Base-by-base conservation (phyloP, 805 yeast genomes). In the Cyberlindnera xylosilytica region DNA sequence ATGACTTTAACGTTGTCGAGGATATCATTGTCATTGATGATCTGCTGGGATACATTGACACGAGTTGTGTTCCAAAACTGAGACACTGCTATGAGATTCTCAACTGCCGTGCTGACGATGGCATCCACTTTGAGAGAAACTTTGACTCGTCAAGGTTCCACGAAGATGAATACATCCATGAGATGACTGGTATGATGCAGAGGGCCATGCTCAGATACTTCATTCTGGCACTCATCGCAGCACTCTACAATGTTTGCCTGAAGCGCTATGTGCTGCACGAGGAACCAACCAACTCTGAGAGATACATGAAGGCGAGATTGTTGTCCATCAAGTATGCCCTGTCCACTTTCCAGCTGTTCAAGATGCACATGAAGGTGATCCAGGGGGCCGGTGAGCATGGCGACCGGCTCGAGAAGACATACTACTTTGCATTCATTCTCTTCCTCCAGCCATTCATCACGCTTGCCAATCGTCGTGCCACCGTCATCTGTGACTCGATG, bases 1-100 rank as follows among this genome's bases (percentile, higher is more conserved):
- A 39, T 17, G 47, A 44, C 24, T 44, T 34, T 33, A 39, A 39
- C 34, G 20, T 44, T 31, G 39, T 39, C n/a, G 47, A 44, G n/a
- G 47, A 44, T 22, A 22, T 24, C 13, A 18, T 27, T 8, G 26
- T 35, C 7, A 11, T 36, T 17, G 43, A 39, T 19, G 43, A 39
- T 10, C 23, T 39, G 10, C 15, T 39, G 7, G n/a, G 39, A 12
- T 44, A 30, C 34, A 32, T 44, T 18, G 47, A 44, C 12, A 31
- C 20, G 10, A 34, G 28, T n/a, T 22, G 37, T n/a, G 19, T 44
- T 6, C 42, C 41, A 6, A 44, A 39, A 16, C 22, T 39, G n/a
- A 30, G 39, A 17, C 11, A 19, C 4, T 35, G 39, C 20, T 39
- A 24, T 20, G 29, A 20, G 13, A n/a, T 11, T 6, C 38, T 44